These are phyloP conservation scores for Fusarium buxicola DNA, from an alignment of 2,329 filamentous ascomycete species.

Conservation along the genomic window DNA sequence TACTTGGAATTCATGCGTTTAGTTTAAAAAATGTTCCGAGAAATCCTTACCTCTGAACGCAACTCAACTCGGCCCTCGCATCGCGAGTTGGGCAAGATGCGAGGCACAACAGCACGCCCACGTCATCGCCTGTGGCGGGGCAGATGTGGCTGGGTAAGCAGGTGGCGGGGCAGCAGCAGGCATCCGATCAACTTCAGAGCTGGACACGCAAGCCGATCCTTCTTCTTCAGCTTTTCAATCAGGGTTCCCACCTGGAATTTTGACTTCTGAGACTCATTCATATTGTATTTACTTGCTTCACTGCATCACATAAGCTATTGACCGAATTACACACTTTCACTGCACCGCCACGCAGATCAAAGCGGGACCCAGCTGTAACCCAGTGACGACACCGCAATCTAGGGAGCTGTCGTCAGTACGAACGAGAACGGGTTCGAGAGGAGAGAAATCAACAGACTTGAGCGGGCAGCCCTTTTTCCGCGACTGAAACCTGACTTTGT, in stretches of 20 bases:
- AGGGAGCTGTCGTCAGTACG: constrained; percentile 22
- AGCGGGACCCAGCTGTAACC: constrained; percentile 30
- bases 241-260: constrained; percentile 2
- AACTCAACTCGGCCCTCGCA: background rate
- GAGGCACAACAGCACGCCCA: constrained; percentile 28
- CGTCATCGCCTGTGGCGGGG: constrained; percentile 43
- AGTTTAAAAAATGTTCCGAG: too few species aligned
- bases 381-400: constrained; percentile 45
- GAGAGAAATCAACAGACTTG: constrained; percentile 2
- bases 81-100: background rate
- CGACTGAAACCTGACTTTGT: background rate
- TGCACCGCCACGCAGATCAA: constrained; percentile 37
- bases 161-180: constrained; percentile 38
- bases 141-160: constrained; percentile 33
- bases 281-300: background rate
- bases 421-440: constrained; percentile 20
- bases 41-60: background rate
- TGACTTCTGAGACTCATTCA: background rate
- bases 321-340: constrained; percentile 18
- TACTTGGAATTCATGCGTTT: too few species aligned
- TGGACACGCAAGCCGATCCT: constrained; percentile 30
- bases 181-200: constrained; percentile 14
- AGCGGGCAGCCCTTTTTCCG: background rate
- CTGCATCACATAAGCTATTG: constrained; percentile 8
- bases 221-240: constrained; percentile 8